These are phyloP conservation scores for Mycosphaerella arachidis DNA, from an alignment of 2,329 filamentous ascomycete species.

Conservation along the genomic window DNA sequence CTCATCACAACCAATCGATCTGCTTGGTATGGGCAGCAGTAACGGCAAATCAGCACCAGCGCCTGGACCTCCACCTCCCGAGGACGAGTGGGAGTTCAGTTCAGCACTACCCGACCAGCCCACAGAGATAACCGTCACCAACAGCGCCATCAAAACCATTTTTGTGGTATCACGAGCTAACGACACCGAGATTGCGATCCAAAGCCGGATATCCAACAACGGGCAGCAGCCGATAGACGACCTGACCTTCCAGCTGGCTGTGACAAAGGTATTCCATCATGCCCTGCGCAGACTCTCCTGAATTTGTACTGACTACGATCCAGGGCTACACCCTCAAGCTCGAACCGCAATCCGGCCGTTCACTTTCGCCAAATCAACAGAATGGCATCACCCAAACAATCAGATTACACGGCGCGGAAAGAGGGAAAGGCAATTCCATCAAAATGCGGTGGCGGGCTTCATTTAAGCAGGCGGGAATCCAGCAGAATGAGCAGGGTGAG, in stretches of 20 bases:
- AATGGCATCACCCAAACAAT: slow-evolving; percentile 80
- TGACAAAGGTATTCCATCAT: slow-evolving; percentile 71
- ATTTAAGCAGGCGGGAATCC: slow-evolving; percentile 63
- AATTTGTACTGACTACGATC: background rate
- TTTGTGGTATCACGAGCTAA: slow-evolving; percentile 63
- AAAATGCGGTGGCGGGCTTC: slow-evolving; percentile 87
- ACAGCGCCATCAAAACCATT: slow-evolving; percentile 61
- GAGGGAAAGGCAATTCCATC: slow-evolving; percentile 68
- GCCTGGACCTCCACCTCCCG: slow-evolving; percentile 34
- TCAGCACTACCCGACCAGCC: slow-evolving; percentile 70
- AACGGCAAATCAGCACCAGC: slow-evolving; percentile 42
- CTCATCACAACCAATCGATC: slow-evolving; percentile 21
- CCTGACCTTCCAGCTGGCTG: slow-evolving; percentile 85
- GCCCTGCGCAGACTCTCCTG: background rate
- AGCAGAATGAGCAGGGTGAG: slow-evolving; percentile 76
- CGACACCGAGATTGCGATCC: slow-evolving; percentile 59
- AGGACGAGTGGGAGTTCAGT: slow-evolving; percentile 92
- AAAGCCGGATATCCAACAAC: slow-evolving; percentile 80
- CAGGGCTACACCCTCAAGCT: slow-evolving; percentile 78
- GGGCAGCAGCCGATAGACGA: slow-evolving; percentile 67
- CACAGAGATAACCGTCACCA: slow-evolving; percentile 63
- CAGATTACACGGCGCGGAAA: slow-evolving; percentile 68
- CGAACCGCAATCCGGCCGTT: slow-evolving; percentile 77
- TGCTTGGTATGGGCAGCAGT: slow-evolving; percentile 29
- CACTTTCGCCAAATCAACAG: slow-evolving; percentile 65